These are phyloP conservation scores for Angomonas desouzai DNA, from an alignment of 208 protist species.

Conservation along the genomic window DNA sequence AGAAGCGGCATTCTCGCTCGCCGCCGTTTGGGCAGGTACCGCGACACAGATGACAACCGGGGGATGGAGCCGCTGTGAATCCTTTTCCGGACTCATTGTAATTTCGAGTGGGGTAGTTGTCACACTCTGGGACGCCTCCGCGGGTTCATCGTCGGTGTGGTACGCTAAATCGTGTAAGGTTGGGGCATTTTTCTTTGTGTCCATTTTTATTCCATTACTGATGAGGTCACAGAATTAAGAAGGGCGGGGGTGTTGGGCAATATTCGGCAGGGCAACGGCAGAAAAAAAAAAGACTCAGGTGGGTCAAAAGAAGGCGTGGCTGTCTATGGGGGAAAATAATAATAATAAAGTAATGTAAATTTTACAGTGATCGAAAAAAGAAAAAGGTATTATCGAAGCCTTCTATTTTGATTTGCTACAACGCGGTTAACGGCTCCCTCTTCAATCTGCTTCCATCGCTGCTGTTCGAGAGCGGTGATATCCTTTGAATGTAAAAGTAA, in stretches of 20 bases:
- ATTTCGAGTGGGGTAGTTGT: neutral
- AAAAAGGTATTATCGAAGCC: neutral
- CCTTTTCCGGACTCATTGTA: neutral
- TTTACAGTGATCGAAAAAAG: neutral
- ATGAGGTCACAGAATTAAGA: neutral
- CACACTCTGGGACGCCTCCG: neutral
- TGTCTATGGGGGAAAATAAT: too few relatives aligned
- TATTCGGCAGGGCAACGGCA: too few relatives aligned
- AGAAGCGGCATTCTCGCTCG: neutral
- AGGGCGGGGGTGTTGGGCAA: neutral
- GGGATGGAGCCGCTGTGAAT: neutral
- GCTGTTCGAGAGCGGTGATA: constrained; percentile 53
- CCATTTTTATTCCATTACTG: neutral
- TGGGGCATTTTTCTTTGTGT: neutral
- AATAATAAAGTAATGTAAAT: neutral
- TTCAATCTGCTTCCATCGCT: constrained; percentile 72
- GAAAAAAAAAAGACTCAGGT: too few relatives aligned
- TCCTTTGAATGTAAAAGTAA: constrained; percentile 54
- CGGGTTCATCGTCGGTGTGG: neutral
- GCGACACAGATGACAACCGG: neutral
- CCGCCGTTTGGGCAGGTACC: neutral
- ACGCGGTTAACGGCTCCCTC: constrained; percentile 48
- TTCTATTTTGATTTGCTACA: constrained; percentile 25
- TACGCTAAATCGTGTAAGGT: neutral
- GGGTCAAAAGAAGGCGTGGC: too few relatives aligned